These are phyloP conservation scores for Udeniomyces megalosporus DNA, from an alignment of 768 basidiomycete species.

Conservation along the genomic window DNA sequence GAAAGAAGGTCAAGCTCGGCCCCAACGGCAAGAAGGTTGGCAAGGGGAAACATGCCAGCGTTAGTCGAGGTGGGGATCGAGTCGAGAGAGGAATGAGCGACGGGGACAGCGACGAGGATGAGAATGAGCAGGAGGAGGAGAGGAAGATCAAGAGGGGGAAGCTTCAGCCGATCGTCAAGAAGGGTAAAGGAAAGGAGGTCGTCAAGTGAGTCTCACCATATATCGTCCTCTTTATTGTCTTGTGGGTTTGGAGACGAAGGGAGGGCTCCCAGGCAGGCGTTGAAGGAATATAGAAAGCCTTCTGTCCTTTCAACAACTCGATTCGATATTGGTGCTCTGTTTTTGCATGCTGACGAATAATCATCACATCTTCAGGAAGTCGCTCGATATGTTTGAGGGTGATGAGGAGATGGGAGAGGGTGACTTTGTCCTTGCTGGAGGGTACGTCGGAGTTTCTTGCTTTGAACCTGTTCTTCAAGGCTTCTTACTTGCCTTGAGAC, in stretches of 20 bases:
- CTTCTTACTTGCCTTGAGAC: background rate
- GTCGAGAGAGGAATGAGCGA: conserved; percentile 16
- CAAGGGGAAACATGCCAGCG: conserved; percentile 16
- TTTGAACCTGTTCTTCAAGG: background rate
- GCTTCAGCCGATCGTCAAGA: conserved; percentile 37
- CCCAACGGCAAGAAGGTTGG: conserved; percentile 29
- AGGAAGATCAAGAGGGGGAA: conserved; percentile 35
- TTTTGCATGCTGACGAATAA: background rate
- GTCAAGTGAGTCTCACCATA: conserved; percentile 30
- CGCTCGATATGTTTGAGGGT: conserved; percentile 6
- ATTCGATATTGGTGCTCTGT: too few species aligned
- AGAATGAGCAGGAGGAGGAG: conserved; percentile 16
- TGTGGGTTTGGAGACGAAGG: too few species aligned
- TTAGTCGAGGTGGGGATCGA: conserved; percentile 15
- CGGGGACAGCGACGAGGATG: conserved; percentile 14
- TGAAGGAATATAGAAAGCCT: too few species aligned
- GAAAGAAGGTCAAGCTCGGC: conserved; percentile 23
- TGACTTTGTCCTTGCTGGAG: conserved; percentile 21
- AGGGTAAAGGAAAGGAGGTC: conserved; percentile 32
- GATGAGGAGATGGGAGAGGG: conserved; percentile 17
- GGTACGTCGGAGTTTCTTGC: conserved; percentile 3
- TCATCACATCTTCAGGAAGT: background rate
- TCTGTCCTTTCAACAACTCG: too few species aligned
- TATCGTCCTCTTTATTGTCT: conserved; percentile 30
- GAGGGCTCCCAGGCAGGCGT: too few species aligned